Percentiles rank a stretch among this genome's conserved stretches.
Evolutionary conservation across 306 rosid species (phyloP).

Genomic region (Oemleria cerasiformis): DNA sequence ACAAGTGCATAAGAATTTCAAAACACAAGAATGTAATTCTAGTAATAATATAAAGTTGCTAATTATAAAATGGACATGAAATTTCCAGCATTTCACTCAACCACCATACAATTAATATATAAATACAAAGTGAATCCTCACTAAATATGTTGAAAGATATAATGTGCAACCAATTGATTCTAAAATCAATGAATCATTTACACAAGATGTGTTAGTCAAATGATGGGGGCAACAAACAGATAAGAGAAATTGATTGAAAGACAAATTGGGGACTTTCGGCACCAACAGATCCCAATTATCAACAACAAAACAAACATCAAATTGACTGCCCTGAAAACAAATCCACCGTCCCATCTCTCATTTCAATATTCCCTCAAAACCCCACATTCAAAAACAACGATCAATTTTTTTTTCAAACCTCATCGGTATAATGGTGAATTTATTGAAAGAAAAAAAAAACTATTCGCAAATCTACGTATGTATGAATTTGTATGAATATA

Average conservation of each 20-base stretch:
- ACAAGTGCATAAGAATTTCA: too few species aligned
- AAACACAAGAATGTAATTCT: not conserved
- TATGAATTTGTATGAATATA: too few species aligned
- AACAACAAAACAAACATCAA: constrained; percentile 22
- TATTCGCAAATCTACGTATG: too few species aligned
- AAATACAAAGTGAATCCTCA: not conserved
- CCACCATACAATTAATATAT: constrained; percentile 12
- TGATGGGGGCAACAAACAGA: constrained; percentile 1
- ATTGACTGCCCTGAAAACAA: constrained; percentile 24
- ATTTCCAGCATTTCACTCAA: not conserved
- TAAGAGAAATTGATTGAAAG: constrained; percentile 20
- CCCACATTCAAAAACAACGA: not conserved
- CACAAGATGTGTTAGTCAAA: not conserved
- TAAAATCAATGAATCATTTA: not conserved
- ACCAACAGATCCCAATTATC: constrained; percentile 12
- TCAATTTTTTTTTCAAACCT: too few species aligned
- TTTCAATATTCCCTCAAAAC: constrained; percentile 24
- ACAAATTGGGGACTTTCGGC: constrained; percentile 20
- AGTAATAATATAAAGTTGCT: not conserved
- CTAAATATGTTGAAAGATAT: not conserved
- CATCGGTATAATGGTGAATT: too few species aligned
- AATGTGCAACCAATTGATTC: not conserved
- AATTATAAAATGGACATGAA: not conserved
- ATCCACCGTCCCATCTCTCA: constrained; percentile 32
- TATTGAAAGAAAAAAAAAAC: too few species aligned